Percentiles rank a stretch among this genome's conserved stretches.
Conservation (phyloP, 2,329 filamentous ascomycete species). For the Aspergillus spinulosporus region DNA sequence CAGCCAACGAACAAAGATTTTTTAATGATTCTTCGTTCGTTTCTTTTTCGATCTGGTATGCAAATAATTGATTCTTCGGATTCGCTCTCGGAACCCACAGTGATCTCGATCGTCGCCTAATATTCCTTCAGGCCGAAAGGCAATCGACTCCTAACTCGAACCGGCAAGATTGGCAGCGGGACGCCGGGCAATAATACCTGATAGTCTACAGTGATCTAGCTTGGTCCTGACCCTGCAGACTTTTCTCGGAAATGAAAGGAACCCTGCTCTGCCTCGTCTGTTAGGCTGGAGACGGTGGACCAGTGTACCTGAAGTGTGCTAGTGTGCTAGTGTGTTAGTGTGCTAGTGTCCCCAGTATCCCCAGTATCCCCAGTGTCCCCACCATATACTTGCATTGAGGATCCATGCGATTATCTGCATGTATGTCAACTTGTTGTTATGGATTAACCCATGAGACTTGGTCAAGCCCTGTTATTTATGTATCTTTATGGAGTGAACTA, state of each 20-base stretch:
- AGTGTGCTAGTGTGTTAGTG: no score
- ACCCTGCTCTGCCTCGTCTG: background rate
- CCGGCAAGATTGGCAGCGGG: background rate
- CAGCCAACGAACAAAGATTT: background rate
- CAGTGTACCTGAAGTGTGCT: background rate
- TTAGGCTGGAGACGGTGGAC: background rate
- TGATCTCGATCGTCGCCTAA: conserved; percentile 7
- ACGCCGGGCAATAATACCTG: background rate
- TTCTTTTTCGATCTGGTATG: background rate
- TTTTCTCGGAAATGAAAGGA: background rate
- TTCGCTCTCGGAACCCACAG: background rate
- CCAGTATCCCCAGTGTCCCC: background rate
- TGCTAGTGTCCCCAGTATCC: background rate
- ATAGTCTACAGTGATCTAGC: background rate
- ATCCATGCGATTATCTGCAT: background rate
- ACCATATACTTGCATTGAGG: background rate
- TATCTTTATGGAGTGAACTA: background rate
- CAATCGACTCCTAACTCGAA: background rate
- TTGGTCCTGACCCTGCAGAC: no score
- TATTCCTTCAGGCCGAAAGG: conserved; percentile 1
- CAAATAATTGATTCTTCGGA: background rate
- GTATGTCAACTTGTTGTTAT: background rate
- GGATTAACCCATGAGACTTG: background rate
- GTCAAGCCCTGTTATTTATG: no score
- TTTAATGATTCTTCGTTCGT: background rate